Base-by-base conservation (phyloP, 257 asterid genomes). In the Thymus mandschuricus region DNA sequence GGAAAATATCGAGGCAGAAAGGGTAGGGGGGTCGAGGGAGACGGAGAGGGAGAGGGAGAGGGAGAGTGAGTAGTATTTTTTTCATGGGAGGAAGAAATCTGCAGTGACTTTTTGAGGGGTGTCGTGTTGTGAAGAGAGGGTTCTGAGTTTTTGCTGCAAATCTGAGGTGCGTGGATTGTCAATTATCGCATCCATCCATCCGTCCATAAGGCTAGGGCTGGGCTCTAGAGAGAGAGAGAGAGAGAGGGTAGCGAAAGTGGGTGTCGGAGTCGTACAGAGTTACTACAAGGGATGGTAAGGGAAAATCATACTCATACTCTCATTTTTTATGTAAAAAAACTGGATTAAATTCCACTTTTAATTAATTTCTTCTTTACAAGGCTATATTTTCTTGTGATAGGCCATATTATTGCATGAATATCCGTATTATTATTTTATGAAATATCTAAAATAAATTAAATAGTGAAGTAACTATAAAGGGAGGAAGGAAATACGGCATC, bases 221-320 rank as follows among this genome's bases (percentile, higher is more conserved):
- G 54, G 12, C 3, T 21, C 21, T 38, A 48, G 55, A 13, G 30
- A 35, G 48, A 35, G 31, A 60, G 54, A 49, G 33, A 27, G 56
- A 35, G 21, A 49, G 33, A 27, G 56, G n/a, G 31, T 12, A 30
- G 44, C 44, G 58, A 43, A 33, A 48, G 13, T 64, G 44, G 43
- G 70, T 64, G 70, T 64, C 45, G 69, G 69, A 64, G 56, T 44
- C 40, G 69, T 64, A 64, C 56, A 64, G 69, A 11, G 56, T 44
- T 27, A 10, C 35, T 64, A 44, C 52, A 35, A 35, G 62, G 62
- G 41, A 57, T 30, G 62, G 62, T 11, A 8, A 9, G 62, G 62
- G 11, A 29, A 57, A 57, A 10, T 56, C 61, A 56, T 56, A 29
- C 4, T 56, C 61, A 56, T 56, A 29, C 4, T 56, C 61, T 56